Evolutionary conservation across 768 basidiomycete genomes (phyloP).

Genomic region (Lentinula detonsa): DNA sequence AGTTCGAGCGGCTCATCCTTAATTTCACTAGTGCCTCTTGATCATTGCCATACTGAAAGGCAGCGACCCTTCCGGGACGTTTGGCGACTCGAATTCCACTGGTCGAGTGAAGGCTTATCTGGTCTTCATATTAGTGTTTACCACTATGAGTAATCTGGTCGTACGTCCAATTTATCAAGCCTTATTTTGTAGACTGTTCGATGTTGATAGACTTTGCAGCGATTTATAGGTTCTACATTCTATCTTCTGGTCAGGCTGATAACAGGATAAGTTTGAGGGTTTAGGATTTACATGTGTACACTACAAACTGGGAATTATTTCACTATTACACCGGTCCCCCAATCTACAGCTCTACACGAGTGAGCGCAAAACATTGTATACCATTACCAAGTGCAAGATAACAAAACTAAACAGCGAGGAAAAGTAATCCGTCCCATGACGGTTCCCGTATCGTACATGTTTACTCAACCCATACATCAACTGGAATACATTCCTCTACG

Average conservation of each 20-base stretch:
- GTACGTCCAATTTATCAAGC: slow-evolving; percentile 18
- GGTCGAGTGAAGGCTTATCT: slow-evolving; percentile 70
- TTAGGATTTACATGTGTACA: not conserved
- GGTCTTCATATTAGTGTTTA: slow-evolving; percentile 75
- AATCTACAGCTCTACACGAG: too few species aligned
- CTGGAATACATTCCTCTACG: not conserved
- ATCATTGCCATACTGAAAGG: slow-evolving; percentile 64
- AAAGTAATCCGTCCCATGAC: too few species aligned
- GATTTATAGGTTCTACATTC: slow-evolving; percentile 53
- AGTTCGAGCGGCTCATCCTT: not conserved
- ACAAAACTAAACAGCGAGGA: too few species aligned
- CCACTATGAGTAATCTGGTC: slow-evolving; percentile 70
- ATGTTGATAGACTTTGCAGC: slow-evolving; percentile 22
- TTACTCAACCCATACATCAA: not conserved
- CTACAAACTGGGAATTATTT: too few species aligned
- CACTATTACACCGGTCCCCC: not conserved
- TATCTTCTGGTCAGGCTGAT: slow-evolving; percentile 47
- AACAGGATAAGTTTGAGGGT: slow-evolving; percentile 32
- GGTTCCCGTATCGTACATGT: too few species aligned
- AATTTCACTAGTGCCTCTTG: slow-evolving; percentile 51
- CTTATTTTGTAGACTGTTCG: not conserved
- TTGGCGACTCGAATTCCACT: slow-evolving; percentile 39
- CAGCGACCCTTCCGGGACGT: slow-evolving; percentile 50
- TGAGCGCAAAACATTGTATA: too few species aligned
- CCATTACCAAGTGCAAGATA: too few species aligned